Base-by-base conservation (phyloP, 495 filamentous ascomycete species). In the Xylaria nigripes region DNA sequence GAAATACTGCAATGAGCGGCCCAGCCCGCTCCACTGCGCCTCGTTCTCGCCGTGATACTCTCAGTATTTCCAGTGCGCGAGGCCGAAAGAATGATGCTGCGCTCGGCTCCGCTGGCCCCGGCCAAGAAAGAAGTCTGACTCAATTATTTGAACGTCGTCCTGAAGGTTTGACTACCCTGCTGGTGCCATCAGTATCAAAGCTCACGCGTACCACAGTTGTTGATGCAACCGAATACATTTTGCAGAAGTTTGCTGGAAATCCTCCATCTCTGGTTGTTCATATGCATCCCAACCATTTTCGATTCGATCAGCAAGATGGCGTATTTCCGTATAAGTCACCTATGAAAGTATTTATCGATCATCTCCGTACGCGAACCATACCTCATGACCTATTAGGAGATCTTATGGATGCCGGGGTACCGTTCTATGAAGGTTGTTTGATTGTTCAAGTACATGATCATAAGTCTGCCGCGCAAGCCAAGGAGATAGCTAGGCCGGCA, bases 401-500 rank as follows among this genome's bases (percentile, higher is more conserved):
- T 46, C 65, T 97, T 25, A 78, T 82, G 29, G 73, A 80, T 22
- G 72, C 72, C 16, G 80, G 78, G 7, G 85, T 96, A 22, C 75
- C 71, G n/a, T 97, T 94, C 61, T 99, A 97, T 63, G 93, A 99
- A 66, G 90, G 87, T 18, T 95, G 92, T 65, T 76, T 99, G 47
- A 97, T 99, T 56, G 90, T 97, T 42, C 84, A 95, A 64, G 76
- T 96, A 4, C 78, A 93, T 56, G 87, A 96, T 70, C 86, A 96
- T 68, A 85, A 84, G 48, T 84, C 86, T 5, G 77, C 73, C 2
- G 76, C 81, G 27, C 76, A 82, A 41, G 71, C 73, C 58, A 80
- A 66, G 67, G 82, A 83, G 47, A 70, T 81, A 21, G 78, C 79
- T n/a, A 69, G 70, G 48, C 78, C 70, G 6, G 62, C 73, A 23